Conservation (phyloP, 331 rosid genomes). For the Erythrophleum ivorense region DNA sequence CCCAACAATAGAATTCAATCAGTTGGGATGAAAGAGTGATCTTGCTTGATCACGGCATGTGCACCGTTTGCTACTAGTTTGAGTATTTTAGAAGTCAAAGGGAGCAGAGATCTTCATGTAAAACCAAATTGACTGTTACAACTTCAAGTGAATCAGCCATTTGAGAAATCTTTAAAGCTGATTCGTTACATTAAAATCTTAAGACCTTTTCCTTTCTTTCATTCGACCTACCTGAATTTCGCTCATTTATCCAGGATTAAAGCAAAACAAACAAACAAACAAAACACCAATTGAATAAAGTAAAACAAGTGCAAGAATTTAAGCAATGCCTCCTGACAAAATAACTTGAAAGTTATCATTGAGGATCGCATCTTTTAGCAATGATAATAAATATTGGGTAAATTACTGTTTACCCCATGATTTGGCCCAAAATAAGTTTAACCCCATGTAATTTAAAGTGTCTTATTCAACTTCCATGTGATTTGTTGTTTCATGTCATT, state of each 20-base stretch:
- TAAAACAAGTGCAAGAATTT: not conserved
- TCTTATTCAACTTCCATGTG: not conserved
- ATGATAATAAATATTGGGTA: not conserved
- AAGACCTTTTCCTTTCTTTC: not conserved
- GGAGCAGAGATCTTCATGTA: not conserved
- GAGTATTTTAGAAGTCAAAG: not conserved
- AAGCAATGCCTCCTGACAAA: not conserved
- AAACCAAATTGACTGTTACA: conserved; percentile 35
- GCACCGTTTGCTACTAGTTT: not conserved
- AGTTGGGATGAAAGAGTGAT: conserved; percentile 3
- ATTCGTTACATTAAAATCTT: conserved; percentile 11
- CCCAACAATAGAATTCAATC: conserved; percentile 35
- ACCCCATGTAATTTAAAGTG: not conserved
- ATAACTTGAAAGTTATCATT: not conserved
- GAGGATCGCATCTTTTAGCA: conserved; percentile 18
- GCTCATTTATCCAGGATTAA: not conserved
- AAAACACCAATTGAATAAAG: not conserved
- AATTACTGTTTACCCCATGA: not conserved
- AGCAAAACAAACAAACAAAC: not conserved
- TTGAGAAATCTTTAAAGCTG: conserved; percentile 6
- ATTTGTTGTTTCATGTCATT: not conserved
- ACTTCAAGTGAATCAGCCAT: conserved; percentile 20
- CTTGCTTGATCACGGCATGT: not conserved
- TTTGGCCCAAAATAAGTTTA: not conserved
- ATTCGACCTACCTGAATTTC: conserved; percentile 11